Evolutionary conservation across 805 yeast species (phyloP), one percentile per base, ranked within the genome.

Genomic region (Tetrapisispora nanseiensis): DNA sequence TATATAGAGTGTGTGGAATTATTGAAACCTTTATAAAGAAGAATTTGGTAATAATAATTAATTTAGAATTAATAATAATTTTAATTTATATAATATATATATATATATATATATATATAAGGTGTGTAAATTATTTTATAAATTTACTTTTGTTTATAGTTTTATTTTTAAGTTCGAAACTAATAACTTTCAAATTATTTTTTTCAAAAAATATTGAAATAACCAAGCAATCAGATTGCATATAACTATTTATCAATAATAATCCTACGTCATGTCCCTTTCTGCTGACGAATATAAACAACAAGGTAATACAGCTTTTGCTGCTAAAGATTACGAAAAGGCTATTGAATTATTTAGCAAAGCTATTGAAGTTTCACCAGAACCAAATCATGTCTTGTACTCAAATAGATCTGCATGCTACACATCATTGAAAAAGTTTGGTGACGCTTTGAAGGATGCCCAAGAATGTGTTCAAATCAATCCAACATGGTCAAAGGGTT

Each of bases 331-430:
- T 42, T 92, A 76, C 61, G 68, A 69, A 19, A 72, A 77, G 51
- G 97, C 98, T 33, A 76, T 82, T 44, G 95, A 82, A 28, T 65
- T 69, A 41, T 92, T 92, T 67, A 67, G 90, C 16, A 74, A 84
- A 62, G 98, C 97, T 27, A 92, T 90, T 56, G 94, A 78, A 35
- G 86, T 76, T 12, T 79, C 95, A 0, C 71, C 80, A 35, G 49
- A 72, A 6, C 95, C 97, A 48, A 92, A 90, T 64, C 97, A 90
- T 61, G 97, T 92, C 15, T 71, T 92, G 42, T 89, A 71, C 62
- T 87, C 97, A 39, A 92, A 92, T 69, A 80, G 98, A 63, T 89
- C 97, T 10, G 98, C 95, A 12, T 76, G 86, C 44, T 81, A 81
- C 56, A 82, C 97, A 4, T 85, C 96, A 6, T 65, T 79, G 67